A percentile compares a stretch with the other conserved stretches of the same genome.
These are phyloP conservation scores for Collybia nuda DNA, from an alignment of 768 basidiomycete genomes.

Conservation along the genomic window DNA sequence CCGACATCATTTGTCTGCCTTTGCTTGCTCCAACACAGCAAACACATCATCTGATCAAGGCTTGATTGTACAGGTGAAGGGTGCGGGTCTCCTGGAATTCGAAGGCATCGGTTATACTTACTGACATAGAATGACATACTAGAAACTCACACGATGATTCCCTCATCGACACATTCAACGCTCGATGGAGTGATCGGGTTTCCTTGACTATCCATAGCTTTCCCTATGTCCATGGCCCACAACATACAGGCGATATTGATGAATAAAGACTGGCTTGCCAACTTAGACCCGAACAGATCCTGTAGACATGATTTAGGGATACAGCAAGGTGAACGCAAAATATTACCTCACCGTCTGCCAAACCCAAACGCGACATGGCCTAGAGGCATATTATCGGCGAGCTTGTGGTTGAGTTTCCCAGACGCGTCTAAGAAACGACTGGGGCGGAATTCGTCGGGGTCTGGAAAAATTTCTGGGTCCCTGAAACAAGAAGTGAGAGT, in stretches of 20 bases:
- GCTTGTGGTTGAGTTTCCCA: conserved; percentile 12
- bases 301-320: conserved; percentile 1
- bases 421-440: conserved; percentile 14
- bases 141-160: neutral
- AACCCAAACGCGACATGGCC: conserved; percentile 20
- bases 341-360: conserved; percentile 18
- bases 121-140: too few species aligned
- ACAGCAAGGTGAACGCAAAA: neutral
- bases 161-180: neutral
- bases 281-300: conserved; percentile 29
- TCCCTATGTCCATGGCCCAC: conserved; percentile 25
- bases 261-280: conserved; percentile 25
- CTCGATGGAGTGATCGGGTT: conserved; percentile 21
- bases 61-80: neutral
- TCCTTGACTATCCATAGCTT: conserved; percentile 22
- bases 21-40: neutral
- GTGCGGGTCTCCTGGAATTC: neutral
- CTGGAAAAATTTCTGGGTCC: conserved; percentile 11
- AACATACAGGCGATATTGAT: conserved; percentile 28
- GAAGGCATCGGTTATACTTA: too few species aligned
- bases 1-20: neutral
- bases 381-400: neutral
- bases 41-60: neutral
- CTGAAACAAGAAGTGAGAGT: conserved; percentile 8
- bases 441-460: conserved; percentile 16